Percentiles rank a stretch among this genome's conserved stretches.
Evolutionary conservation across 1,139 yeast genomes (phyloP).

Genomic region (Magnusiomyces magnusii): DNA sequence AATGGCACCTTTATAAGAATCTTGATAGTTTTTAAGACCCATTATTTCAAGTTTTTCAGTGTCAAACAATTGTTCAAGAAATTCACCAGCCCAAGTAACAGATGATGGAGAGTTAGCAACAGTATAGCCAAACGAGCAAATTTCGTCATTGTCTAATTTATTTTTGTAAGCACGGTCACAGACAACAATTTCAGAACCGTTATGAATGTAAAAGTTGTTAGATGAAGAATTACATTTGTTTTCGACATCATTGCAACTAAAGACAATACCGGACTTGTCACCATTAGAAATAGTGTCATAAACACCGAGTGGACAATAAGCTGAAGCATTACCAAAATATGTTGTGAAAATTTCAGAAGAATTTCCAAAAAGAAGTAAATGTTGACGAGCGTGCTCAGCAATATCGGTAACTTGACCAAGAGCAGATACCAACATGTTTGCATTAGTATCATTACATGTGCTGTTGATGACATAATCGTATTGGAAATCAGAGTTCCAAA

Average conservation of each 20-base stretch:
- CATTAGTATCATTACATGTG: slow-evolving; percentile 9
- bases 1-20: slow-evolving; percentile 25
- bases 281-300: slow-evolving; percentile 29
- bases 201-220: slow-evolving; percentile 36
- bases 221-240: slow-evolving; percentile 29
- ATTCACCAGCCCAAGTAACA: slow-evolving; percentile 23
- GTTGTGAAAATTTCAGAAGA: slow-evolving; percentile 26
- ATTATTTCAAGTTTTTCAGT: slow-evolving; percentile 25
- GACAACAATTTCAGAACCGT: slow-evolving; percentile 33
- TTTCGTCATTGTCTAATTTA: slow-evolving; percentile 23
- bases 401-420: slow-evolving; percentile 1
- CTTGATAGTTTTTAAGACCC: slow-evolving; percentile 25
- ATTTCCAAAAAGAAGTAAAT: slow-evolving; percentile 27
- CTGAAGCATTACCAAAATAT: slow-evolving; percentile 33
- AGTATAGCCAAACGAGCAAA: slow-evolving; percentile 26
- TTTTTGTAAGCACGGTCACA: slow-evolving; percentile 25
- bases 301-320: slow-evolving; percentile 34
- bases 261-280: slow-evolving; percentile 29
- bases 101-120: slow-evolving; percentile 21
- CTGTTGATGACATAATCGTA: neutral
- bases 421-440: slow-evolving; percentile 2
- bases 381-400: slow-evolving; percentile 30
- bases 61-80: slow-evolving; percentile 27
- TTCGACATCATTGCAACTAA: slow-evolving; percentile 37
- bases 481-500: slow-evolving; percentile 4